Base-by-base conservation (phyloP, 2,329 filamentous ascomycete genomes). In the Myrmaecium sp. region DNA sequence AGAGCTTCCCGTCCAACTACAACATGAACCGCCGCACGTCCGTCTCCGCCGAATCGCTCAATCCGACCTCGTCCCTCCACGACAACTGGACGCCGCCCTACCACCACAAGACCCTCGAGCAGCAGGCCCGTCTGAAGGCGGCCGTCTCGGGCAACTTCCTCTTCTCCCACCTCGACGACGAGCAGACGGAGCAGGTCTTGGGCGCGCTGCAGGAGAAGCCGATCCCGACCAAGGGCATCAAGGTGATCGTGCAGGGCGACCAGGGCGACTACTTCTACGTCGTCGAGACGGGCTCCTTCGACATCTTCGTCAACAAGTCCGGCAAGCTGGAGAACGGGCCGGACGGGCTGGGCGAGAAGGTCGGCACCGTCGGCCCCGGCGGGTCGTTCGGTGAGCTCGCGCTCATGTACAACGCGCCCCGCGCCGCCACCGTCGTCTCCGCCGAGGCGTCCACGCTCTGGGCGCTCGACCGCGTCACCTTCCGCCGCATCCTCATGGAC, bases 261-360 rank as follows among this genome's bases (percentile, higher is more conserved):
- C 76, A 84, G 1, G 89, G 89, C 22, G 89, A 98, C 54, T 95
- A 79, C 60, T 98, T 98, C 58, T 98, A 98, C 51, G 74, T 98
- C 14, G 83, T 95, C 11, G 89, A 98, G 51, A 78, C 75, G 36
- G 89, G 89, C 21, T 64, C 65, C 13, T 95, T 95, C 44, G 82
- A 93, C 42, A 76, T 95, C 30, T 81, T 89, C 46, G 84, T 95
- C 54, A 84, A 94, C 50, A 52, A 65, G 8, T 66, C 66, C 6
- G 86, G 89, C 33, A 60, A 70, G 21, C 64, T 91, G 28, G 79
- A 92, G 46, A 64, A 82, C 5, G 86, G 86, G 1, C 62, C 68
- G 1, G 73, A 84, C 24, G 89, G 86, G 7, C 65, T 94, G 56
- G 89, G 89, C 26, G 63, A 65, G 33, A 79, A 82, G 42, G 86